Evolutionary conservation across 345 rosid species (phyloP), one percentile per base, ranked within the genome.

Genomic region (Acer campestre): DNA sequence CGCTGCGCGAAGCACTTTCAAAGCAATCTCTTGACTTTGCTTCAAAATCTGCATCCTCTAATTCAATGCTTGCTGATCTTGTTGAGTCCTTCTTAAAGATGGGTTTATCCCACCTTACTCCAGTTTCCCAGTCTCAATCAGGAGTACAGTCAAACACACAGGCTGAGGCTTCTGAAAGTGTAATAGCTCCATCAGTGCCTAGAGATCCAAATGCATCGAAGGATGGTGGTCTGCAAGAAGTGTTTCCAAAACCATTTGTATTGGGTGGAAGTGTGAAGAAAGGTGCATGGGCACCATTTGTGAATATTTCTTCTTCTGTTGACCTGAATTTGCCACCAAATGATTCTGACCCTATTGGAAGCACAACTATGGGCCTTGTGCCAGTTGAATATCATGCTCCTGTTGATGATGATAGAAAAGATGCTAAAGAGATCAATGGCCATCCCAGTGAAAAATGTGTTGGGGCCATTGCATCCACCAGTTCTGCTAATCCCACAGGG

Each of bases 11-110:
- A 46, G 70, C 85, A 18, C 40, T 91, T 51, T 83, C 89, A 0
- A 97, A 87, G 81, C 80, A 90, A 1, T 91, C 89, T 22, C 35
- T 70, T 11, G 98, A 90, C 61, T 70, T 92, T 75, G 81, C 91
- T 67, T 86, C 93, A 0, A 91, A 87, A 73, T 89, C 95, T 35
- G 72, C 80, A 1, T 68, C 85, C 18, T 80, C 97, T 35, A 89
- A 49, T 77, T 87, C 86, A 2, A 74, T 82, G 72, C 11, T 83
- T 18, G 71, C 71, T 23, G 90, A 87, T 22, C 73, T 90, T 68
- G 83, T 81, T 46, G 91, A 84, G 10, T 67, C 35, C 68, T 62
- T 88, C 68, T 78, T 87, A 17, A 92, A 88, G 77, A 67, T 83
- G 78, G 85, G 88, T 23, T 79, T 82, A 38, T 78, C 89, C 27